A percentile compares a stretch with the other conserved stretches of the same genome.
phyloP scores from a whole-genome alignment of 2,329 filamentous ascomycete genomes.

The Aspergillus texensis region DNA sequence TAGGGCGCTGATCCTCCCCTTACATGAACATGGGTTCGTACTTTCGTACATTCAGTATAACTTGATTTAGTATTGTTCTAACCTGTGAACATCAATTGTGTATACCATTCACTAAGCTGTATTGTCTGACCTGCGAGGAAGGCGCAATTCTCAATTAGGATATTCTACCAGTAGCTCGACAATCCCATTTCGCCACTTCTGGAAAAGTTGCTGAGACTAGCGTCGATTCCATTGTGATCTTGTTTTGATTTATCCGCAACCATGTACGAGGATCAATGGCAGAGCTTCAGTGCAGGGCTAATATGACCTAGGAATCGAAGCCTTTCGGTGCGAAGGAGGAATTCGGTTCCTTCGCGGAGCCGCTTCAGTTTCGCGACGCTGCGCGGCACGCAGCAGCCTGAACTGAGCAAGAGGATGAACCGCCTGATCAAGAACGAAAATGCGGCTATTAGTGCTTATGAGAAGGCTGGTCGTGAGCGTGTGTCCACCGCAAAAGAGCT shows the following conservation, averaged over 20 bases:
- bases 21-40: background rate
- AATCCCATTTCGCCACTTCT: background rate
- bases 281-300: background rate
- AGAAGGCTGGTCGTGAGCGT: slow-evolving; percentile 81
- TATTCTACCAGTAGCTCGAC: background rate
- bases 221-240: background rate
- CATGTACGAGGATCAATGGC: slow-evolving; percentile 13
- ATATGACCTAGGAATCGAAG: slow-evolving; percentile 43
- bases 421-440: slow-evolving; percentile 95
- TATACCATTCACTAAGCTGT: background rate
- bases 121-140: background rate
- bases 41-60: background rate
- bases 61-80: background rate
- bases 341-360: slow-evolving; percentile 46
- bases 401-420: slow-evolving; percentile 85
- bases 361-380: slow-evolving; percentile 86
- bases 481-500: slow-evolving; percentile 84
- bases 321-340: slow-evolving; percentile 44
- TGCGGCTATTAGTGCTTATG: slow-evolving; percentile 80
- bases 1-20: slow-evolving; percentile 15
- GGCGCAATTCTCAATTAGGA: background rate
- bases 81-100: background rate
- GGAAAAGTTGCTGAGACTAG: background rate
- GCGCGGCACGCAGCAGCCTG: slow-evolving; percentile 80
- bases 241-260: background rate